phyloP scores from a whole-genome alignment of 768 basidiomycete genomes.

The Rhizopogon salebrosus region DNA sequence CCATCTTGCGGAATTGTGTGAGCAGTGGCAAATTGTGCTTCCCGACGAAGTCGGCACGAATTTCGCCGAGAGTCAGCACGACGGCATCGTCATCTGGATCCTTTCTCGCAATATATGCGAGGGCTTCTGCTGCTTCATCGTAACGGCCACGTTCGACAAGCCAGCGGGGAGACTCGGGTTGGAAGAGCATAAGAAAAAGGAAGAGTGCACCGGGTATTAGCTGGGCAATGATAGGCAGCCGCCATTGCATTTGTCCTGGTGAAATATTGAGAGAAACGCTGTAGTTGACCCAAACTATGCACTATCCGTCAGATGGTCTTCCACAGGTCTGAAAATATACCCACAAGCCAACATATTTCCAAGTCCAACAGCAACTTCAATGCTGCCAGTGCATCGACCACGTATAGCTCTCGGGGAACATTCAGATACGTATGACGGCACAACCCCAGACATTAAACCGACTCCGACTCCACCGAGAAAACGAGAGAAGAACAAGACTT shows the following conservation, averaged over 20 bases:
- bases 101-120: slow-evolving; percentile 23
- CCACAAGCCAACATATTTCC: slow-evolving; percentile 32
- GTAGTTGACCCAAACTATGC: slow-evolving; percentile 34
- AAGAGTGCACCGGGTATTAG: slow-evolving; percentile 36
- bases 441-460: slow-evolving; percentile 31
- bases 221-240: slow-evolving; percentile 31
- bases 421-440: slow-evolving; percentile 34
- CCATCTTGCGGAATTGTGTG: slow-evolving; percentile 30
- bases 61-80: slow-evolving; percentile 28
- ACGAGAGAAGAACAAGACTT: slow-evolving; percentile 29
- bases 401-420: slow-evolving; percentile 32
- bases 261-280: slow-evolving; percentile 21
- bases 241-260: slow-evolving; percentile 29
- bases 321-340: slow-evolving; percentile 5
- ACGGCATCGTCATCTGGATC: slow-evolving; percentile 22
- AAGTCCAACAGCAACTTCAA: slow-evolving; percentile 26
- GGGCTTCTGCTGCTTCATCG: slow-evolving; percentile 28
- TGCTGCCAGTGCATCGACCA: slow-evolving; percentile 31
- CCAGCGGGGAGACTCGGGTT: slow-evolving; percentile 40
- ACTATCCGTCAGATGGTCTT: not conserved
- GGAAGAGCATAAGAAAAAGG: slow-evolving; percentile 29
- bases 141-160: slow-evolving; percentile 30
- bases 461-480: slow-evolving; percentile 48
- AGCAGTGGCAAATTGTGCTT: slow-evolving; percentile 20
- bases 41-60: slow-evolving; percentile 30